A percentile compares a stretch with the other conserved stretches of the same genome.
Evolutionary conservation across 1,284 basidiomycete genomes (phyloP).

Genomic region (Fomitopsis betulina): DNA sequence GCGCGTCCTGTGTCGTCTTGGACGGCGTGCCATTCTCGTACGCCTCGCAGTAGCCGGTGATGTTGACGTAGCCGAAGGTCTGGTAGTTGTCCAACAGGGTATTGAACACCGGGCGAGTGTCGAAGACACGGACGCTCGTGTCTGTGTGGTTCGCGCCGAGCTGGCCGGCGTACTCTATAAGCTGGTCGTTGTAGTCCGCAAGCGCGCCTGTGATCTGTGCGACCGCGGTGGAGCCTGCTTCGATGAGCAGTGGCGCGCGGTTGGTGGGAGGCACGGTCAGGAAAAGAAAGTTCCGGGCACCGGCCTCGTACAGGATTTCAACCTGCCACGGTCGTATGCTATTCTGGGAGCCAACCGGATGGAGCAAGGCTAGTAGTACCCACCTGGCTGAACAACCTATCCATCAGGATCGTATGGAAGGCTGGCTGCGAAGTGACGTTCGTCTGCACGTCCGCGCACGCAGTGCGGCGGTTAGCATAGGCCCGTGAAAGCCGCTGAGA

Average conservation of each 20-base stretch:
- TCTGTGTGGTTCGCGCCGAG: constrained; percentile 41
- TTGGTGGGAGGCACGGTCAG: constrained; percentile 63
- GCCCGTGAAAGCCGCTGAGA: constrained; percentile 1
- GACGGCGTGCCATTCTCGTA: constrained; percentile 55
- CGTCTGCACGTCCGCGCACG: constrained; percentile 31
- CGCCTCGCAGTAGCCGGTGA: constrained; percentile 53
- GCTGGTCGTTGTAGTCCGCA: constrained; percentile 47
- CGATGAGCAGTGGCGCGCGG: constrained; percentile 49
- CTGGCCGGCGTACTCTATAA: constrained; percentile 31
- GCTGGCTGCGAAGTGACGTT: constrained; percentile 46
- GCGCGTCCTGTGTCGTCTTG: constrained; percentile 44
- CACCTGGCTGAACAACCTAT: constrained; percentile 54
- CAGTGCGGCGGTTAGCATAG: constrained; percentile 4
- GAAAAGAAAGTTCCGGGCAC: constrained; percentile 62
- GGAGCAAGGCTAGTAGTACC: constrained; percentile 3
- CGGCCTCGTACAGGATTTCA: constrained; percentile 46
- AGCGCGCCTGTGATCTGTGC: constrained; percentile 37
- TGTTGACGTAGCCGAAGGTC: constrained; percentile 52
- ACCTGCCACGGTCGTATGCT: constrained; percentile 31
- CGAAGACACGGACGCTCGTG: constrained; percentile 43
- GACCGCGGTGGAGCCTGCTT: constrained; percentile 40
- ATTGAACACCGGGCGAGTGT: constrained; percentile 56
- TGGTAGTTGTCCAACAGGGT: constrained; percentile 46
- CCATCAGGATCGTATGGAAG: constrained; percentile 50
- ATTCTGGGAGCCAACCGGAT: constrained; percentile 1